Percentiles rank a stretch among this genome's conserved stretches.
These are phyloP conservation scores for Phylloboletellus chloephorus DNA, from an alignment of 1,284 basidiomycete genomes.

Conservation along the genomic window DNA sequence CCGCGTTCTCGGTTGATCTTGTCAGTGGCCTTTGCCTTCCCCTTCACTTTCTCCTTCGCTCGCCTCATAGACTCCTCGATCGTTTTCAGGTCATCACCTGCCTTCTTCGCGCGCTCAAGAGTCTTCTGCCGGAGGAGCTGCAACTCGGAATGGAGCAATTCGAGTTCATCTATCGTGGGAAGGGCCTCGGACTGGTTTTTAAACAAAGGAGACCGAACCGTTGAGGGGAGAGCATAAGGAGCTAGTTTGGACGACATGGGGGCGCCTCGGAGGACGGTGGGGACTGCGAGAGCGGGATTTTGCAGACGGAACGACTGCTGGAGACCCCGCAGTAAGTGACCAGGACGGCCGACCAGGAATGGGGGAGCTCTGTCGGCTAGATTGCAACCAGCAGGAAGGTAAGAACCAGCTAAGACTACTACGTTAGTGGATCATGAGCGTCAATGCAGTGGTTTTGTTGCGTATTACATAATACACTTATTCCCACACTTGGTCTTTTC, in stretches of 20 bases:
- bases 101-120: slow-evolving; percentile 60
- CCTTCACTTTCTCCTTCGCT: slow-evolving; percentile 71
- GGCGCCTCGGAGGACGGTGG: slow-evolving; percentile 18
- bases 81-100: slow-evolving; percentile 59
- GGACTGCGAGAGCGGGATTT: slow-evolving; percentile 8
- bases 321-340: slow-evolving; percentile 5
- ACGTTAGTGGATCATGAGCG: slow-evolving; percentile 29
- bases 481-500: slow-evolving; percentile 33
- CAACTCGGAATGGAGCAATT: slow-evolving; percentile 58
- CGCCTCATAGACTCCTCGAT: slow-evolving; percentile 66
- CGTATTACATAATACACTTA: slow-evolving; percentile 26
- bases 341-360: slow-evolving; percentile 21
- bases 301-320: slow-evolving; percentile 11
- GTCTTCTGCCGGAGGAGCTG: slow-evolving; percentile 47
- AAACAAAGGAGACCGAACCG: slow-evolving; percentile 51
- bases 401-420: slow-evolving; percentile 23
- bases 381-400: slow-evolving; percentile 18
- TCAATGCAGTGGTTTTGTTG: slow-evolving; percentile 25
- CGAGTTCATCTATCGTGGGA: slow-evolving; percentile 68
- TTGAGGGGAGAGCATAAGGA: slow-evolving; percentile 40
- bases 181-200: slow-evolving; percentile 58
- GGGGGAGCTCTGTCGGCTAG: slow-evolving; percentile 10
- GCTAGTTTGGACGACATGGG: slow-evolving; percentile 49
- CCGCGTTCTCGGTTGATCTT: slow-evolving; percentile 66
- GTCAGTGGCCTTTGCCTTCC: slow-evolving; percentile 62